Evolutionary conservation across 371 early-diverging fungal genomes (phyloP), one percentile per base, ranked within the genome.

Genomic region (Quaeritorhiza haematococci): DNA sequence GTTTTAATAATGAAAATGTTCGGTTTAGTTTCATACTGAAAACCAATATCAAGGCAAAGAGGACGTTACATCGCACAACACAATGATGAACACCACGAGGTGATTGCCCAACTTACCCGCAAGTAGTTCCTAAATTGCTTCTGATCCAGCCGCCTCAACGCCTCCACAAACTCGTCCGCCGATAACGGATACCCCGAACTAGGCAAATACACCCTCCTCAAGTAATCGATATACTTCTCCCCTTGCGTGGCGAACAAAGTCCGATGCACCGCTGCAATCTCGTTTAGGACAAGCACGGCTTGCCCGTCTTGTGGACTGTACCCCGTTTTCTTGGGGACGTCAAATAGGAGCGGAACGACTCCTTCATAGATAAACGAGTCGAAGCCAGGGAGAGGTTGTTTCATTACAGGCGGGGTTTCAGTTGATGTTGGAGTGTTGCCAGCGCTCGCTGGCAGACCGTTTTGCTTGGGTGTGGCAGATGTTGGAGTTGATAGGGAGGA

Each of bases 281-380:
- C 94, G 13, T 84, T 80, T 63, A 95, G 78, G 0, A 91, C 88
- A 72, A 91, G 59, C 48, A 83, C 67, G 1, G 88, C 75, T 68
- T 91, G 89, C 8, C 89, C 94, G 65, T 94, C 94, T 15, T 79
- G 64, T 24, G 87, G 62, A 62, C 88, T 82, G 71, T 93, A 96
- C 17, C 72, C 76, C 3, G 83, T 58, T 33, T 84, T 84, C 73
- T 89, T 79, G 0, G 94, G 92, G 21, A 92, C 83, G 56, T 88
- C 84, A 58, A 96, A 94, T 32, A 88, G 81, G 46, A 82, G 72
- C 23, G 88, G 86, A 15, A 91, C 63, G 24, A 92, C 83, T 42
- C 84, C 80, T 53, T 86, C 84, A 65, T 87, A 89, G 35, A 91
- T 83, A 70, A 93, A 92, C 49, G 82, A 83, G 55, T 79, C 82